Evolutionary conservation across 345 rosid species (phyloP), one percentile per base, ranked within the genome.

Genomic region (Pugionium dolabratum): DNA sequence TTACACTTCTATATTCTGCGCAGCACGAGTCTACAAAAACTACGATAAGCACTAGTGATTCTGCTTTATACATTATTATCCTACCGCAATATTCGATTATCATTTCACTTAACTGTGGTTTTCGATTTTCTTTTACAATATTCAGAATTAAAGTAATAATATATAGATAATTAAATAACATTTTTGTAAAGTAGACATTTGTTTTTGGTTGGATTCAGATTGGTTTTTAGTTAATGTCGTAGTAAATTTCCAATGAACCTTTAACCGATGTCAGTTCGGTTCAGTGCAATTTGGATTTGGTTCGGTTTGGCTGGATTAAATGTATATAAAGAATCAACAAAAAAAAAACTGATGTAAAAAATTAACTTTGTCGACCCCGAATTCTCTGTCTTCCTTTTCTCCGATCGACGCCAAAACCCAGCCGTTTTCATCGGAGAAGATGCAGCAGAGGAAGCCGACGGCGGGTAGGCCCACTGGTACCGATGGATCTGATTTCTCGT

Each of bases 401-500:
- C 44, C 9, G 8, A 39, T 39, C 42, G 42, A 5, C 42, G 42
- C 2, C 7, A 39, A 39, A 5, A 39, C 42, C 8, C 42, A 39
- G 4, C 42, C 7, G 9, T 3, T 4, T 39, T 39, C 42, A 7
- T 7, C 42, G 42, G 42, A 39, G 70, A 75, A 75, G 74, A 83
- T 68, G 85, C 82, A 69, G 76, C 79, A 73, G 73, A 73, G 80
- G 46, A 79, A 72, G 37, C 57, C 76, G 62, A 29, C 64, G 61
- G 66, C 78, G 6, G 79, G 71, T 28, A 69, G 79, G 9, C 79
- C 79, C 1, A 69, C 58, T 30, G 98, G 90, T 7, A 91, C 96
- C 5, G 96, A 91, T 50, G 98, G 95, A 60, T 91, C 87, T 0
- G 95, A 91, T 81, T 89, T 82, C 85, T 85, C 88, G 0, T 86